phyloP scores from a whole-genome alignment of 805 yeast genomes.

The Saturnispora quitensis region DNA sequence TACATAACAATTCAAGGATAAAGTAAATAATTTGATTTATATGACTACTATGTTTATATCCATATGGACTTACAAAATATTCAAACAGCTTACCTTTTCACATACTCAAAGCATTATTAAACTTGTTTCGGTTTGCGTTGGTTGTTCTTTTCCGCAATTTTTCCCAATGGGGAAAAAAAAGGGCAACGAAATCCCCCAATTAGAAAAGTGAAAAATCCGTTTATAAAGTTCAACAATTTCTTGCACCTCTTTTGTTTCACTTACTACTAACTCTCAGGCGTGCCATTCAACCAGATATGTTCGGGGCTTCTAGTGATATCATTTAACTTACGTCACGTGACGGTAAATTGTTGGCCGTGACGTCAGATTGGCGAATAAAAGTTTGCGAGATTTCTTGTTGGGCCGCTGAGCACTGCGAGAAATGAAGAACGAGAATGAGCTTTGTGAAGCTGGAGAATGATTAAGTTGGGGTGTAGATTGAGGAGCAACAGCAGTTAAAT shows the following conservation, averaged over 20 bases:
- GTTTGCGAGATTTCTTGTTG: background rate
- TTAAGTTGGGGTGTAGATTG: background rate
- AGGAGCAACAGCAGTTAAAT: background rate
- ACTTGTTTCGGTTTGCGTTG: background rate
- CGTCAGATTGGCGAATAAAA: background rate
- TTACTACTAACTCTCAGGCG: background rate
- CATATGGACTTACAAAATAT: too few species aligned
- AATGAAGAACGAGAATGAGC: background rate
- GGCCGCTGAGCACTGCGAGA: slow-evolving; percentile 1
- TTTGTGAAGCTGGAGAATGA: background rate
- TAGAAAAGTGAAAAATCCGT: background rate
- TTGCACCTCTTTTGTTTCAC: background rate
- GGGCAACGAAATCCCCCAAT: background rate
- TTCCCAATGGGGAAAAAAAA: background rate
- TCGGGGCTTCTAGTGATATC: background rate
- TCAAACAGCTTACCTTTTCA: too few species aligned
- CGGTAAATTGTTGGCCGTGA: slow-evolving; percentile 2
- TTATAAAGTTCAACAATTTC: background rate
- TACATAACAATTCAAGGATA: too few species aligned
- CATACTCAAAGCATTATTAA: too few species aligned
- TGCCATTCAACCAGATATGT: background rate
- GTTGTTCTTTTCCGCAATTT: background rate
- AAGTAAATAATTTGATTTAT: too few species aligned
- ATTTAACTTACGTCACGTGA: background rate
- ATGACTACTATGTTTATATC: too few species aligned